Evolutionary conservation across 129 eudicot genomes (phyloP), one percentile per base, ranked within the genome.

Genomic region (Flaveria brownii): DNA sequence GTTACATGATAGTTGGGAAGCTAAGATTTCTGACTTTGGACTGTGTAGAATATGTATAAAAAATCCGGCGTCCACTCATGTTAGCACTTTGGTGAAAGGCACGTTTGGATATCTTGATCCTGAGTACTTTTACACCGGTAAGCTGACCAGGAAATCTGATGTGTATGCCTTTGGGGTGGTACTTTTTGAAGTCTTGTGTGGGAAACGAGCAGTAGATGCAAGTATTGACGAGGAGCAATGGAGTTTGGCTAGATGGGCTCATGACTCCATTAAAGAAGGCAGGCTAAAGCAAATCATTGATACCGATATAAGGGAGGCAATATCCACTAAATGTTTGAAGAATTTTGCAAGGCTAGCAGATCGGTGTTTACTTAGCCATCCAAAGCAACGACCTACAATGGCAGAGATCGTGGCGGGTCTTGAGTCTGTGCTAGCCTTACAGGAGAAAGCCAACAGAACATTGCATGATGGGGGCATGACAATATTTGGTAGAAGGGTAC

Each of bases 161-260:
- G 75, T 80, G 13, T 78, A 78, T 20, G 86, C 83, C 17, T 78
- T 77, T 41, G 81, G 81, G 67, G 80, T 77, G 33, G 68, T 77
- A 39, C 3, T 77, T 11, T 16, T 77, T 71, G 86, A 78, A 75
- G 81, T 83, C 14, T 33, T 83, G 51, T 75, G 82, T 49, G 89
- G 86, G 46, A 82, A 78, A 66, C 77, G 74, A 46, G 86, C 84
- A 41, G 74, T 85, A 39, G 83, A 81, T 56, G 16, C 11, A 54
- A 81, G 69, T 47, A 25, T 82, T 16, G 81, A 57, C 12, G 85
- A 81, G 64, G 86, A 81, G 63, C 68, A 74, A 52, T 63, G 64
- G 30, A 39, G 75, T 39, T 71, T 85, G 25, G 68, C 77, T 16
- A 39, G 3, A 16, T 84, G 79, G 77, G 82, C 79, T 60, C 84